Base-by-base conservation (phyloP, 495 filamentous ascomycete species). In the Astrothelium subdiscretum region DNA sequence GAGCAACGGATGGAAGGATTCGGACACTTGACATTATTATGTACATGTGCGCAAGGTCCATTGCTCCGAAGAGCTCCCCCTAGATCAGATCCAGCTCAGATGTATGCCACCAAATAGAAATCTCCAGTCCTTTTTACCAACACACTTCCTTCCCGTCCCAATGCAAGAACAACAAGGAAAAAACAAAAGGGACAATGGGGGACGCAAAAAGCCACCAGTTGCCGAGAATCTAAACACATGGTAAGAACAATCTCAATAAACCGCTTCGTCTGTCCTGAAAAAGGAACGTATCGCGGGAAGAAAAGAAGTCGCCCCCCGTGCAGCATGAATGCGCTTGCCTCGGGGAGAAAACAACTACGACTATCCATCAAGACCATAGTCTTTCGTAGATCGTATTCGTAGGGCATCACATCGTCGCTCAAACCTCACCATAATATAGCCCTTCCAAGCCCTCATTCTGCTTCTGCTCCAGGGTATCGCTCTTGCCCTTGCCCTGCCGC, bases 401-500 rank as follows among this genome's bases (percentile, higher is more conserved):
- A 29, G 29, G 29, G 5, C 26, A 20, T 11, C n/a, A 24, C 12
- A 11, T 54, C 48, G 5, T 11, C 24, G 8, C 24, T 54, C 24
- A 54, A 3, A 54, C 4, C 6, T 54, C 48, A 26, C 48, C 48
- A 15, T 54, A 54, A 15, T 54, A 54, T 24, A 54, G 29, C 20
- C 22, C 48, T 29, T 54, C 48, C 22, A 54, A 29, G 22, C 48
- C 24, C 24, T 54, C 48, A 24, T 29, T 29, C 15, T 54, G 48
- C 24, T 29, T 54, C 48, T 0, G 57, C 57, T 59, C 57, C 2
- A n/a, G 15, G 31, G 59, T n/a, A 0, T 67, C 58, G 20, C 35
- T 31, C 31, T 61, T 54, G 6, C 35, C 61, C 42, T 57, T 61
- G 8, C 61, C 66, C 76, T 87, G 90, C 61, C 80, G 70, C 66